phyloP scores from a whole-genome alignment of 805 yeast species.

The Yamadazyma ubonensis region DNA sequence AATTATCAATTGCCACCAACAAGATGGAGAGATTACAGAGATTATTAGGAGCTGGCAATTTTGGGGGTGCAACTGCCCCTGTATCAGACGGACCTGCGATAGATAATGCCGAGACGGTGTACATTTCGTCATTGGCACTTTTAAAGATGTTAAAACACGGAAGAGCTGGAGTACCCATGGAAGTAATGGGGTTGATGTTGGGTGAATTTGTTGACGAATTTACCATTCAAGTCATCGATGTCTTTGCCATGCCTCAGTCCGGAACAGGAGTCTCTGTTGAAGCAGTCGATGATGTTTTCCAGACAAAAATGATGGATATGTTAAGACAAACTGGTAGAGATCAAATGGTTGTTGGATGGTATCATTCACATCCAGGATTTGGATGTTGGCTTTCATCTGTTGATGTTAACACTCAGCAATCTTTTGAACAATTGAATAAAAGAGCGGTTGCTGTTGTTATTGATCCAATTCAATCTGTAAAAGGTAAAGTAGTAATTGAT shows the following conservation, averaged over 20 bases:
- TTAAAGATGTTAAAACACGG: slow-evolving; percentile 98
- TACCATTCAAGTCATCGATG: slow-evolving; percentile 96
- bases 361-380: slow-evolving; percentile 98
- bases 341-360: slow-evolving; percentile 99
- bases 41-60: slow-evolving; percentile 47
- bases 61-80: slow-evolving; percentile 45
- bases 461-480: slow-evolving; percentile 97
- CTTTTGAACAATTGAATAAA: slow-evolving; percentile 92
- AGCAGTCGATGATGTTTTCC: slow-evolving; percentile 98
- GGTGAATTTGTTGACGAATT: slow-evolving; percentile 98
- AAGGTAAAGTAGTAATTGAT: slow-evolving; percentile 98
- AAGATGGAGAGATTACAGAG: slow-evolving; percentile 51
- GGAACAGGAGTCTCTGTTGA: slow-evolving; percentile 99
- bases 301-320: slow-evolving; percentile 99
- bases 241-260: slow-evolving; percentile 98
- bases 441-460: slow-evolving; percentile 98
- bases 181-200: slow-evolving; percentile 94
- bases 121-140: slow-evolving; percentile 91
- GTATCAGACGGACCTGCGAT: slow-evolving; percentile 73
- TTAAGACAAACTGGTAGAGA: slow-evolving; percentile 98
- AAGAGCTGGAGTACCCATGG: slow-evolving; percentile 81
- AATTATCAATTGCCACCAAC: slow-evolving; percentile 20
- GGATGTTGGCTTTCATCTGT: slow-evolving; percentile 99
- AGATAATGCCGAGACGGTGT: slow-evolving; percentile 94
- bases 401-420: slow-evolving; percentile 96